Evolutionary conservation across 2,329 filamentous ascomycete species (phyloP), one percentile per base, ranked within the genome.

Genomic region (Cladosporium colombiae): DNA sequence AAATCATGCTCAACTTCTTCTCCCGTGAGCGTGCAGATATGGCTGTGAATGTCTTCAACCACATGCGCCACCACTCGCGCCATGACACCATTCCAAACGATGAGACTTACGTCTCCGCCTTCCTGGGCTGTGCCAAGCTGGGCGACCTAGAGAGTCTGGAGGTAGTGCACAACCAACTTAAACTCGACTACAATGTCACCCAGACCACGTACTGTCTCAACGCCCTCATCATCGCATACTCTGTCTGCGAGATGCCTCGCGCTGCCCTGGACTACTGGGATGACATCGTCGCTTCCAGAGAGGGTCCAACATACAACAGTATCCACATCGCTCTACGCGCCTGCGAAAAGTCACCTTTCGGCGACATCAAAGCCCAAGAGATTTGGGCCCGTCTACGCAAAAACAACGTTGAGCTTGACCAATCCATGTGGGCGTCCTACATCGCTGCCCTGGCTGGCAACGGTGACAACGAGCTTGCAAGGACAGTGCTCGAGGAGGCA

Each of bases 121-220:
- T 98, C 65, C 86, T 91, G 67, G 91, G 92, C 2, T 85, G 97
- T 27, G 75, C 74, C 6, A 70, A 69, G 55, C 62, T 74, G 3
- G 68, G 68, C 35, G 76, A 78, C 55, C 61, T 75, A 1, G 88
- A 91, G 65, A 88, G 88, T 50, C 80, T 97, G 23, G 86, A 88
- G 66, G 86, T 90, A 68, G 86, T 96, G 2, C 91, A 97, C 80
- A 97, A 97, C 75, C 94, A 97, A 87, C 84, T 97, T 70, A 98
- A 97, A 80, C 89, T 97, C 77, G 95, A 99, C 76, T 85, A 89
- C n/a, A 86, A 87, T 50, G 84, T 98, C 44, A 88, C 93, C 71
- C 84, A 89, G 5, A 88, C 86, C 71, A 98, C 94, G 0, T 83
- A 82, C 64, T 82, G 98, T 2, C 87, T 90, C 71, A 98, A 97